A percentile compares a stretch with the other conserved stretches of the same genome.
phyloP scores from a whole-genome alignment of 306 rosid species.

The Arachis stenosperma region DNA sequence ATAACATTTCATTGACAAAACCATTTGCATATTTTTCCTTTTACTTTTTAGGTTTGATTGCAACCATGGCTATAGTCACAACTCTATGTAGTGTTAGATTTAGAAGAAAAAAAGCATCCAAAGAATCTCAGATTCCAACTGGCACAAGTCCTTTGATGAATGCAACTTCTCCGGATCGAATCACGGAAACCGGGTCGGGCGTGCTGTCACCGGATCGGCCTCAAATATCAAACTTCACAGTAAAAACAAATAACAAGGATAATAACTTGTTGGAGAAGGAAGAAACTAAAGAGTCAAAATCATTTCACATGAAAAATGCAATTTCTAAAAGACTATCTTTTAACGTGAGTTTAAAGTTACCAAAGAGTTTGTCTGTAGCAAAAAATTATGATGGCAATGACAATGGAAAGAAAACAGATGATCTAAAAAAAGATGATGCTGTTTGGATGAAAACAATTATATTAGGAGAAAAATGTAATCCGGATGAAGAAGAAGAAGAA shows the following conservation, averaged over 20 bases:
- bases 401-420: conserved; percentile 29
- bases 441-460: conserved; percentile 87
- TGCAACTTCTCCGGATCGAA: not conserved
- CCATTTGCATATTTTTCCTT: conserved; percentile 50
- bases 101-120: conserved; percentile 38
- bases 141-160: conserved; percentile 8
- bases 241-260: not conserved
- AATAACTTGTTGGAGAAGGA: conserved; percentile 36
- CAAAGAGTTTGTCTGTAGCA: conserved; percentile 58
- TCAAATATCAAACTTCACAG: not conserved
- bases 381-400: conserved; percentile 24
- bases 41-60: conserved; percentile 45
- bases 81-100: conserved; percentile 52
- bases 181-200: not conserved
- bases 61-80: conserved; percentile 56
- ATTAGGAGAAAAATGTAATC: conserved; percentile 76
- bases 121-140: conserved; percentile 1
- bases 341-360: conserved; percentile 51
- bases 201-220: conserved; percentile 14
- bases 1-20: conserved; percentile 45
- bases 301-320: conserved; percentile 41
- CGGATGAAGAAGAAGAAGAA: conserved; percentile 58
- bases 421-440: conserved; percentile 57
- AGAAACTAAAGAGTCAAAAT: not conserved
- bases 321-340: conserved; percentile 47